These are phyloP conservation scores for Anthracocystis setariae DNA, from an alignment of 1,284 basidiomycete genomes.

Conservation along the genomic window DNA sequence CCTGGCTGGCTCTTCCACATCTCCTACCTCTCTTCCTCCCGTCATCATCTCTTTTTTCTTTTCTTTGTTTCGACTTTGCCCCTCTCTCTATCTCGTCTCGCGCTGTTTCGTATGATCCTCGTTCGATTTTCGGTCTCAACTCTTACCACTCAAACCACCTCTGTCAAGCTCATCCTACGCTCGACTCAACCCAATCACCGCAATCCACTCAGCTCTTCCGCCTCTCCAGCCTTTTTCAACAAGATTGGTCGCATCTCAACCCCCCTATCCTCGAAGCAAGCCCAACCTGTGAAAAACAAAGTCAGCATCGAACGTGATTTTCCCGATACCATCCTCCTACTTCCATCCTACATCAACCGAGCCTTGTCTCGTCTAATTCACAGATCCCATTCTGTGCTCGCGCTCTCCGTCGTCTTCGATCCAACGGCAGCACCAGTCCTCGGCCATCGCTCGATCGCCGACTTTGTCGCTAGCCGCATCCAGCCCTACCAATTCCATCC, in stretches of 20 bases:
- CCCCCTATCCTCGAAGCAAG: too few species aligned
- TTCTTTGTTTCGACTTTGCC: neutral
- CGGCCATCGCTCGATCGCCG: neutral
- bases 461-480: neutral
- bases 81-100: neutral
- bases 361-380: neutral
- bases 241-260: too few species aligned
- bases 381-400: neutral
- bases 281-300: neutral
- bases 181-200: too few species aligned
- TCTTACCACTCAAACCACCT: neutral
- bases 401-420: neutral
- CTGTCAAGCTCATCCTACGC: too few species aligned
- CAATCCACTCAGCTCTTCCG: too few species aligned
- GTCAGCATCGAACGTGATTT: neutral
- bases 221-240: too few species aligned
- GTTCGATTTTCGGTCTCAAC: constrained; percentile 1
- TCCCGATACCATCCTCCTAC: neutral
- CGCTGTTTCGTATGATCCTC: constrained; percentile 2
- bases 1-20: constrained; percentile 3
- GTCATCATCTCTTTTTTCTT: constrained; percentile 6
- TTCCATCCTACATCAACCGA: neutral
- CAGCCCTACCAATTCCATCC: constrained; percentile 3
- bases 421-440: neutral
- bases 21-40: constrained; percentile 1